phyloP scores from a whole-genome alignment of 495 filamentous ascomycete genomes.

The Chaetomidium leptoderma region DNA sequence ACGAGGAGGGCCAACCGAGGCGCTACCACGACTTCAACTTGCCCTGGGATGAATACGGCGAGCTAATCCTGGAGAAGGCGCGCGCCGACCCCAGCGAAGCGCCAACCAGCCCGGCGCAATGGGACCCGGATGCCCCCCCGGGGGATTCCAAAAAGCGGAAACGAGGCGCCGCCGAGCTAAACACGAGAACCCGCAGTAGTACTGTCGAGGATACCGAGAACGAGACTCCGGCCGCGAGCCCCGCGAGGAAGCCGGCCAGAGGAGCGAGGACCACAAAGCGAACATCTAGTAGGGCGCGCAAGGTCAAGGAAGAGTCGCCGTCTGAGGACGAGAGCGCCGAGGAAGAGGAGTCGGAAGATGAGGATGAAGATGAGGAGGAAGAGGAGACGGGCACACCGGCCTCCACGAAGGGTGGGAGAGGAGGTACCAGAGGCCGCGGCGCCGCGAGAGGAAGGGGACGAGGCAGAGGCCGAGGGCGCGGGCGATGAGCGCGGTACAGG shows the following conservation, averaged over 20 bases:
- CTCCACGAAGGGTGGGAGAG: slow-evolving; percentile 21
- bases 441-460: slow-evolving; percentile 14
- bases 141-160: slow-evolving; percentile 47
- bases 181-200: slow-evolving; percentile 43
- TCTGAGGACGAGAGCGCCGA: slow-evolving; percentile 63
- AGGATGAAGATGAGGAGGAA: slow-evolving; percentile 31
- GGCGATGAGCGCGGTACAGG: slow-evolving; percentile 11
- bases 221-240: slow-evolving; percentile 36
- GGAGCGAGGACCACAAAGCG: slow-evolving; percentile 39
- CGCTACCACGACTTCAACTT: slow-evolving; percentile 67
- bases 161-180: slow-evolving; percentile 35
- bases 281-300: slow-evolving; percentile 37
- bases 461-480: slow-evolving; percentile 34
- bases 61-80: slow-evolving; percentile 65
- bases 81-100: slow-evolving; percentile 55
- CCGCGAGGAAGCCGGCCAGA: slow-evolving; percentile 33
- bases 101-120: slow-evolving; percentile 51
- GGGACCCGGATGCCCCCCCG: slow-evolving; percentile 37
- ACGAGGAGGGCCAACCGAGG: slow-evolving; percentile 50
- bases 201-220: slow-evolving; percentile 55
- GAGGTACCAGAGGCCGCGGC: slow-evolving; percentile 25
- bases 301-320: slow-evolving; percentile 49
- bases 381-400: slow-evolving; percentile 28
- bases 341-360: slow-evolving; percentile 52
- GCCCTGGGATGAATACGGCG: slow-evolving; percentile 71